Base-by-base conservation (phyloP, 2,329 filamentous ascomycete genomes). In the Aspergillus neotritici region DNA sequence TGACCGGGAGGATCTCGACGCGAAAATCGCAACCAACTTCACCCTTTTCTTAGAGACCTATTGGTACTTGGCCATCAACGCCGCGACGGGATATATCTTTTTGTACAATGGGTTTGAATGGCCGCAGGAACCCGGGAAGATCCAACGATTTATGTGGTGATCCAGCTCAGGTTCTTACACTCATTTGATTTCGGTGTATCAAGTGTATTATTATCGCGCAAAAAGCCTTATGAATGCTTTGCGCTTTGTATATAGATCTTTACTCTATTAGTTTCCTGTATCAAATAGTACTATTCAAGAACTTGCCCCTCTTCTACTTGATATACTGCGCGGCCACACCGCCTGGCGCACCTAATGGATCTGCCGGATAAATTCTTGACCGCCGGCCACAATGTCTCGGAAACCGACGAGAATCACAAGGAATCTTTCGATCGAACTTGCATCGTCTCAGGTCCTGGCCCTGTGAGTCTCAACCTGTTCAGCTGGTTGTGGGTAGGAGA, bases 141-240 rank as follows among this genome's bases (percentile, higher is more conserved):
- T 53, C 80, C 83, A 69, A 84, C 86, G 71, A 76, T 84, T 76
- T 84, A 85, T 53, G 85, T 73, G 49, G 73, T 83, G 52, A 86
- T 40, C 34, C 33, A 43, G 31, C 16, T 1, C 3, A 8, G 7
- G 21, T 25, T 25, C 21, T 25, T 25, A 25, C 21, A 25, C 21
- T 25, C 21, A 8, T 25, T 25, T 9, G 9, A 25, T 25, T 25
- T 9, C 7, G 7, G 21, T 25, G 21, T 9, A 25, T 8, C 21
- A 25, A 25, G 21, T 25, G 21, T 25, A 25, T 25, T 25, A 25
- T 25, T 25, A 25, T 25, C 7, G 21, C 21, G 21, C 21, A 25
- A 25, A 17, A 25, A 25, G 21, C 7, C 7, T 9, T 25, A 9
- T 25, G n/a, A 9, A 25, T 9, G 7, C 1, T 25, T 25, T 25